Evolutionary conservation across 495 filamentous ascomycete species (phyloP), one percentile per base, ranked within the genome.

Genomic region (Podospora pseudopauciseta): DNA sequence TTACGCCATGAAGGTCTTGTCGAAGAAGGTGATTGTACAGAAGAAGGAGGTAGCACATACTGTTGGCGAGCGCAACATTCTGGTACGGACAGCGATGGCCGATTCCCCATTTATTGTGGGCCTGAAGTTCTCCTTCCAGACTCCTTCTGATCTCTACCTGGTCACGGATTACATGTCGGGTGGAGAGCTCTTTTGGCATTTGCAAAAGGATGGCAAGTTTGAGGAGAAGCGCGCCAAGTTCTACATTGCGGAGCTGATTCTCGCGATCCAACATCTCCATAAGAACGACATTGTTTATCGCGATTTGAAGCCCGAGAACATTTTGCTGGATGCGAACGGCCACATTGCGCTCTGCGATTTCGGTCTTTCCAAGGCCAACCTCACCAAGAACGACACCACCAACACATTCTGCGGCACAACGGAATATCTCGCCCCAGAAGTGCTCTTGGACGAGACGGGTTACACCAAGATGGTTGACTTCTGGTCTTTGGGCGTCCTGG

Each of bases 151-250:
- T 76, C 87, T 99, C 1, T 98, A 97, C 77, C 84, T 99, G 2
- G 96, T 99, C 27, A 98, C 96, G n/a, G 96, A 97, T 75, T 99
- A 97, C 83, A 98, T 99, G 95, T 98, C 96, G 4, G 95, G 95
- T 4, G 96, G 95, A 49, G 95, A 98, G 76, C 81, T 99, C 1
- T 99, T 99, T 80, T 99, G 94, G 93, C 95, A 99, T 82, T 80
- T 99, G 57, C 95, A 99, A 76, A 96, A 96, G 79, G 95, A 98
- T 76, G 96, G 96, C 55, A 90, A 93, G 19, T 99, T 99, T 77
- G 88, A 94, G 70, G 95, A 98, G 80, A 90, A 89, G 67, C 88
- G 95, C 5, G 95, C 96, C 63, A 99, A 97, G 79, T 99, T 99
- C 76, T 99, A 99, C 77, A 98, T 98, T 76, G 96, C 95, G 16